Conservation (phyloP, 441 rosid species). For the Gossypium davidsonii region DNA sequence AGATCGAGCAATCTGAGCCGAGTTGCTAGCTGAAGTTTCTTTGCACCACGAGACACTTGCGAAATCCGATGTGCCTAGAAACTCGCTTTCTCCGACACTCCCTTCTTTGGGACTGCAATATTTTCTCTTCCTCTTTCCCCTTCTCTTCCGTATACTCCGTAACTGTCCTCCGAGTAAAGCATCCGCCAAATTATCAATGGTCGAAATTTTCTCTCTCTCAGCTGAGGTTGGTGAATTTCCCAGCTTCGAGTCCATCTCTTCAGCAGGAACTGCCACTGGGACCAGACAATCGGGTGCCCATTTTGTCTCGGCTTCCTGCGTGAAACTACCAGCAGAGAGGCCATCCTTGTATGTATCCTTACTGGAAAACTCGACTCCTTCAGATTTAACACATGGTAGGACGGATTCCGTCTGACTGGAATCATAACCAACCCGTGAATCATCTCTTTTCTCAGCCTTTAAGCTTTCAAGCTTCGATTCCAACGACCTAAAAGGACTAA, state of each 20-base stretch:
- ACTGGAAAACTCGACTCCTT: slow-evolving; percentile 49
- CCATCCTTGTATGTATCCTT: slow-evolving; percentile 61
- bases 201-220: slow-evolving; percentile 25
- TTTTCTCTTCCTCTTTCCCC: slow-evolving; percentile 89
- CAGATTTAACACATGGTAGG: slow-evolving; percentile 40
- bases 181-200: slow-evolving; percentile 31
- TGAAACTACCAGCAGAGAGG: slow-evolving; percentile 76
- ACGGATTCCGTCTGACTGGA: slow-evolving; percentile 61
- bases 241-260: slow-evolving; percentile 34
- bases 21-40: slow-evolving; percentile 44
- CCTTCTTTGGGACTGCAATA: slow-evolving; percentile 47
- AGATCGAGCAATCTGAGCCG: slow-evolving; percentile 29
- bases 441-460: slow-evolving; percentile 44
- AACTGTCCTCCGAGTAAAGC: slow-evolving; percentile 38
- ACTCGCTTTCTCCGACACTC: slow-evolving; percentile 60
- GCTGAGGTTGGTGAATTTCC: slow-evolving; percentile 19
- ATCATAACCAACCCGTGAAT: slow-evolving; percentile 36
- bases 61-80: slow-evolving; percentile 39
- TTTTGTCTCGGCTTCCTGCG: slow-evolving; percentile 47
- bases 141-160: slow-evolving; percentile 46
- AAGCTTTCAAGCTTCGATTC: slow-evolving; percentile 72
- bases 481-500: slow-evolving; percentile 46
- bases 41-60: slow-evolving; percentile 35
- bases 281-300: slow-evolving; percentile 44
- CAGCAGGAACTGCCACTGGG: slow-evolving; percentile 32